Conservation (phyloP, 1,284 basidiomycete genomes). For the Xerocomus minutiporus region DNA sequence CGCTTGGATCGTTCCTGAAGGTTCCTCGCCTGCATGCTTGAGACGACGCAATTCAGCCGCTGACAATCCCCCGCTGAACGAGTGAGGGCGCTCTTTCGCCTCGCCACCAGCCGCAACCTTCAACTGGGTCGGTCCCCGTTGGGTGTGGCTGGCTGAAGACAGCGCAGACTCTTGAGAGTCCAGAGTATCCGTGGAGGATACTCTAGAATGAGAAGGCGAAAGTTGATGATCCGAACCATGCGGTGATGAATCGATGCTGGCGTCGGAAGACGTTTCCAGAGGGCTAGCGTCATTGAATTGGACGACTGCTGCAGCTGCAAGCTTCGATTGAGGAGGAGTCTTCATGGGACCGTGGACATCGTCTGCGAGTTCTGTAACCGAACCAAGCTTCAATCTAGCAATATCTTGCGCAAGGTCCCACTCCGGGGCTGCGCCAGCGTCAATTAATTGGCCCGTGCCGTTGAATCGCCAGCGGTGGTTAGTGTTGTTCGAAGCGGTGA, state of each 20-base stretch:
- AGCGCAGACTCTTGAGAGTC: constrained; percentile 53
- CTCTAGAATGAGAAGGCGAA: constrained; percentile 66
- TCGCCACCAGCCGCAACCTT: constrained; percentile 51
- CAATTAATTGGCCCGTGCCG: constrained; percentile 57
- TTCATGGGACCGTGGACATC: constrained; percentile 51
- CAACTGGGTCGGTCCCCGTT: constrained; percentile 49
- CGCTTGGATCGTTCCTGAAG: constrained; percentile 33
- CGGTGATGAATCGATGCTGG: constrained; percentile 70
- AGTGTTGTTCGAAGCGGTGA: constrained; percentile 29
- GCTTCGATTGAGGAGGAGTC: constrained; percentile 61
- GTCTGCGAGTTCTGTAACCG: constrained; percentile 46
- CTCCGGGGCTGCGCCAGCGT: constrained; percentile 47
- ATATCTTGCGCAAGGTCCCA: constrained; percentile 74
- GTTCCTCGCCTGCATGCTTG: constrained; percentile 58
- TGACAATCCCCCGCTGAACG: constrained; percentile 72
- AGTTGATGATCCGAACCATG: constrained; percentile 59
- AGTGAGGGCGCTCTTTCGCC: constrained; percentile 70
- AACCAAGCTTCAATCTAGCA: constrained; percentile 62
- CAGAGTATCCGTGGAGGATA: constrained; percentile 69
- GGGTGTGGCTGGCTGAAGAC: constrained; percentile 49
- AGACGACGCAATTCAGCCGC: constrained; percentile 66
- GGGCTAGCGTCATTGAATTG: constrained; percentile 64
- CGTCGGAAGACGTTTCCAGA: constrained; percentile 64
- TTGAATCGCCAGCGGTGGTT: constrained; percentile 60
- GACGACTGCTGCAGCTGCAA: constrained; percentile 43